Evolutionary conservation across 2,329 filamentous ascomycete genomes (phyloP).

Genomic region (Mycosphaerella sp.): DNA sequence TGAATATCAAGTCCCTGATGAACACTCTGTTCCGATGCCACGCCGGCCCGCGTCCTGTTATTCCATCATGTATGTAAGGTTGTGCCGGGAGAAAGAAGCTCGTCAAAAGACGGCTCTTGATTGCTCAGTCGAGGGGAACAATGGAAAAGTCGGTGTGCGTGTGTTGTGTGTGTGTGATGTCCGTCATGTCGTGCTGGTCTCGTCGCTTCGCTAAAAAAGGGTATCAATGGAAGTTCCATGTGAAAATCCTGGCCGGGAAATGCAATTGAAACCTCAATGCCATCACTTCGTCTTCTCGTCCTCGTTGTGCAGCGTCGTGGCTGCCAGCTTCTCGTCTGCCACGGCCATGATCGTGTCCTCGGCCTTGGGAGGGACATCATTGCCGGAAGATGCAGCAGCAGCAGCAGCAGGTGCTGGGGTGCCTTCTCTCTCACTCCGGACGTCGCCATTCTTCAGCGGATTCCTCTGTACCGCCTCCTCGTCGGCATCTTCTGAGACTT

Average conservation of each 20-base stretch:
- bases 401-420: slow-evolving; percentile 44
- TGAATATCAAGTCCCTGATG: slow-evolving; percentile 1
- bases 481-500: slow-evolving; percentile 72
- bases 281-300: slow-evolving; percentile 18
- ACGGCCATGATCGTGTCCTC: slow-evolving; percentile 20
- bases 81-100: neutral
- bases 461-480: slow-evolving; percentile 74
- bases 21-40: slow-evolving; percentile 9
- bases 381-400: slow-evolving; percentile 9
- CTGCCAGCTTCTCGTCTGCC: slow-evolving; percentile 8
- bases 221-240: slow-evolving; percentile 21
- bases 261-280: neutral
- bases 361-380: slow-evolving; percentile 12
- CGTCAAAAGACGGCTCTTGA: neutral
- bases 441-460: slow-evolving; percentile 30
- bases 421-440: slow-evolving; percentile 43
- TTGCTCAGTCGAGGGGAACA: neutral
- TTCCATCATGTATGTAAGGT: neutral
- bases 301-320: slow-evolving; percentile 2
- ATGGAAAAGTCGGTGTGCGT: neutral
- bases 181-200: slow-evolving; percentile 11
- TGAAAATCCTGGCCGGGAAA: slow-evolving; percentile 8
- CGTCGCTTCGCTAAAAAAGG: slow-evolving; percentile 18
- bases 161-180: neutral
- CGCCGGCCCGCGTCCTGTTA: slow-evolving; percentile 8